phyloP scores from a whole-genome alignment of 2,329 filamentous ascomycete genomes.

The Alternaria incomplexa region DNA sequence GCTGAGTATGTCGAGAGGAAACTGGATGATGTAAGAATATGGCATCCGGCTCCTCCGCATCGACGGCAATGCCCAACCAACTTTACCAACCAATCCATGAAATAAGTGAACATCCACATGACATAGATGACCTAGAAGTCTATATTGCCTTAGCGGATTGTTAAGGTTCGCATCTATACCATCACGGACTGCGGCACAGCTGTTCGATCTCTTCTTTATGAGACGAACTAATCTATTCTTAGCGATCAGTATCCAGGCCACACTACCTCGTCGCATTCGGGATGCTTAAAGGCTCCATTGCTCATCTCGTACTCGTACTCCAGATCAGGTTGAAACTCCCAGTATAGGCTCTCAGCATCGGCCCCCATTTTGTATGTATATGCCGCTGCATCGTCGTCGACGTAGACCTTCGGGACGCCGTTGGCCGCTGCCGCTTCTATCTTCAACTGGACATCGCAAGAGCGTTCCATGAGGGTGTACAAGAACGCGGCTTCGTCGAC shows the following conservation, averaged over 20 bases:
- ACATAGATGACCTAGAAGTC: neutral
- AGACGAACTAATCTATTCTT: neutral
- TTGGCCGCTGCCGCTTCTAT: constrained; percentile 70
- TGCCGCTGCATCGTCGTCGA: constrained; percentile 62
- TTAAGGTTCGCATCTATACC: no score
- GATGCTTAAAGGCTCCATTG: constrained; percentile 27
- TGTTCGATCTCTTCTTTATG: neutral
- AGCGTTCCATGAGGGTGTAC: constrained; percentile 71
- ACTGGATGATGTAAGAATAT: neutral
- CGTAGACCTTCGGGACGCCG: constrained; percentile 58
- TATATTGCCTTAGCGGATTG: neutral
- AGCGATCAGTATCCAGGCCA: constrained; percentile 10
- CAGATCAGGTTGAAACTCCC: constrained; percentile 60
- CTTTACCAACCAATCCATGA: neutral
- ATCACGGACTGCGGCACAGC: neutral
- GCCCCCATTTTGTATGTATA: constrained; percentile 59
- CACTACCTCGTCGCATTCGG: constrained; percentile 13
- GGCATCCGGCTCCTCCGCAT: neutral
- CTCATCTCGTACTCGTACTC: constrained; percentile 52
- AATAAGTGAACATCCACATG: neutral
- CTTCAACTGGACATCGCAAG: constrained; percentile 70
- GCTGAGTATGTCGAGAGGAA: neutral
- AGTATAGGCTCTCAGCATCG: constrained; percentile 58
- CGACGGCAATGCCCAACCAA: neutral
- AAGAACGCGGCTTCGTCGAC: constrained; percentile 78